Evolutionary conservation across 768 basidiomycete species (phyloP).

Genomic region (Hygrocybe punicea): DNA sequence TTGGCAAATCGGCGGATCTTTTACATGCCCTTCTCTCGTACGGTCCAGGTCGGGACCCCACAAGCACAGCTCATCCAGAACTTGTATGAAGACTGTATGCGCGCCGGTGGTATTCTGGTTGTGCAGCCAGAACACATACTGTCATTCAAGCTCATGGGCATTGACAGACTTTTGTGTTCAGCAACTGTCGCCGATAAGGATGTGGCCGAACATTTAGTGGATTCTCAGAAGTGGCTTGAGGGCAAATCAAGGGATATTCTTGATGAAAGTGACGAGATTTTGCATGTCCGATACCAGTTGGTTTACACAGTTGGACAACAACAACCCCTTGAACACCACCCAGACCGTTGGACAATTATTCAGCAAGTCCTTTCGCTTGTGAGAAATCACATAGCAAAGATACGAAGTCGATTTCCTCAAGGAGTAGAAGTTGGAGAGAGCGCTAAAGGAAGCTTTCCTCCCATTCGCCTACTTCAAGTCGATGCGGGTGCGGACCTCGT

Average conservation of each 20-base stretch:
- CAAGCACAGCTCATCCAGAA: slow-evolving; percentile 23
- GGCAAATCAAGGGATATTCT: slow-evolving; percentile 37
- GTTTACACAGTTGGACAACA: slow-evolving; percentile 45
- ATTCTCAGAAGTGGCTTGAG: slow-evolving; percentile 27
- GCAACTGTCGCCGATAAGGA: not conserved
- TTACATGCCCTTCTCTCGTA: slow-evolving; percentile 49
- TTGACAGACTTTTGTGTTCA: slow-evolving; percentile 33
- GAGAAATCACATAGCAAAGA: slow-evolving; percentile 10
- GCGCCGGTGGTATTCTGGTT: slow-evolving; percentile 43
- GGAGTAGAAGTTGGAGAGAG: slow-evolving; percentile 19
- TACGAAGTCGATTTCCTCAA: slow-evolving; percentile 16
- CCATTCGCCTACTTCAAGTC: slow-evolving; percentile 17
- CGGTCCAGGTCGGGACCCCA: slow-evolving; percentile 20
- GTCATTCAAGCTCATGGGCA: slow-evolving; percentile 46
- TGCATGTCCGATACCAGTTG: slow-evolving; percentile 47
- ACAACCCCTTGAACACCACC: slow-evolving; percentile 37
- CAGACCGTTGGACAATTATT: slow-evolving; percentile 41
- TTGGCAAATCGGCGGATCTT: slow-evolving; percentile 47
- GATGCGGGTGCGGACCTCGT: slow-evolving; percentile 18
- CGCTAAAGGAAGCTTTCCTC: slow-evolving; percentile 5
- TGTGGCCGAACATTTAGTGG: slow-evolving; percentile 20
- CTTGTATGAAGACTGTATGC: slow-evolving; percentile 40
- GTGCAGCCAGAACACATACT: slow-evolving; percentile 54
- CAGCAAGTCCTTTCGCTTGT: slow-evolving; percentile 38
- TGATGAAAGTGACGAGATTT: slow-evolving; percentile 49